Evolutionary conservation across 257 asterid genomes (phyloP), one percentile per base, ranked within the genome.

Genomic region (Knoxia roxburghii): DNA sequence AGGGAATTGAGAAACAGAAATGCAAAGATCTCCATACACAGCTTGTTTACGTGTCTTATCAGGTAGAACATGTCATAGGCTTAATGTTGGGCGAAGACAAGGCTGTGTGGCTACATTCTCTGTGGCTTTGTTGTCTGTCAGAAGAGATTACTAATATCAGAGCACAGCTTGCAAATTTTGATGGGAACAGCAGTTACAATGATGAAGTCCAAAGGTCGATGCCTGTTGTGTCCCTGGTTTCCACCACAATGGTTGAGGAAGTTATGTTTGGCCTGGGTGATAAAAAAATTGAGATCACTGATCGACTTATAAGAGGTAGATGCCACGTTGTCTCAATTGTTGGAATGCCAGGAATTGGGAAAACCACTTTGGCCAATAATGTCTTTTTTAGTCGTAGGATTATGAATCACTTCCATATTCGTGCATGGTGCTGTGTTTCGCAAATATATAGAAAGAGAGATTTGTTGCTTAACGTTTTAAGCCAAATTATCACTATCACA

Each of bases 401-500:
- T 55, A 26, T 55, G 37, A 13, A 6, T 55, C 61, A 55, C 61
- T 55, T 55, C 61, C 61, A 26, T 26, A 20, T 55, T 55, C 30
- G 61, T 12, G 39, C 61, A 8, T 55, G 61, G 61, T 55, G 61
- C 15, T n/a, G n/a, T 55, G 61, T 55, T 27, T 55, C 61, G 26
- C 61, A 55, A 24, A 55, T 13, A 23, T 8, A 55, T 55, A 27
- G 37, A 55, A 58, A 57, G 23, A 65, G 53, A 23, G 43, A 65
- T 6, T 23, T 69, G 56, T 29, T 64, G 52, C 14, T 64, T 6
- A 40, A 64, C 18, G 58, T 76, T 48, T 61, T 76, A 15, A 50
- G 39, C 15, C 35, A 68, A 14, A 43, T 13, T 27, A 27, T 64
- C 32, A 45, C 18, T 26, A 6, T 48, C 3, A 10, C 18, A n/a